Evolutionary conservation across 257 asterid genomes (phyloP).

Genomic region (Petrea volubilis): DNA sequence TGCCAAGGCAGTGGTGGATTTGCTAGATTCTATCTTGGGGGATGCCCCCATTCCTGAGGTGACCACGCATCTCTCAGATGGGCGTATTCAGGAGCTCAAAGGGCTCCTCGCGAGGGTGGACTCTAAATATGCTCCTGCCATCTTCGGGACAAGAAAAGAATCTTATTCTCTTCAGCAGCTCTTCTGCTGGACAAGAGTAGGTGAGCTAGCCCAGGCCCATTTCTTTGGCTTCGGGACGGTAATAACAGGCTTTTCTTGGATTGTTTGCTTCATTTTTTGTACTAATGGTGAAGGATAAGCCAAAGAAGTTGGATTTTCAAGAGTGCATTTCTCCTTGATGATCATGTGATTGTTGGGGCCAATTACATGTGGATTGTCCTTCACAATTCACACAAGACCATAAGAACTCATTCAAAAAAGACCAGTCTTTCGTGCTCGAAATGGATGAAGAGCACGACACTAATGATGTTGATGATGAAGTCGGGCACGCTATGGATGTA

Average conservation of each 20-base stretch:
- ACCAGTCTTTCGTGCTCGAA: conserved; percentile 44
- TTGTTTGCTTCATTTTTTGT: conserved; percentile 15
- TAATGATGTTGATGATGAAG: conserved; percentile 18
- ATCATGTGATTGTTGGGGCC: conserved; percentile 13
- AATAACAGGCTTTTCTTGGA: conserved; percentile 28
- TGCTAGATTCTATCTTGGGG: too few relatives aligned
- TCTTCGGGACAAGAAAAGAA: neutral
- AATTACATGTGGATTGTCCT: conserved; percentile 54
- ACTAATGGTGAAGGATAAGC: conserved; percentile 1
- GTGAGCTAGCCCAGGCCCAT: conserved; percentile 59
- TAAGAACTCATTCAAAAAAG: conserved; percentile 66
- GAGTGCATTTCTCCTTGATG: conserved; percentile 13
- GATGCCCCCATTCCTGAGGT: too few relatives aligned
- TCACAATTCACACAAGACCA: conserved; percentile 62
- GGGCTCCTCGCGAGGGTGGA: conserved; percentile 79
- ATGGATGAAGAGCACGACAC: conserved; percentile 35
- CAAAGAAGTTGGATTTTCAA: neutral
- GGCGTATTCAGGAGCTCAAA: conserved; percentile 31
- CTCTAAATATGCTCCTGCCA: conserved; percentile 33
- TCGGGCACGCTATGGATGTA: conserved; percentile 31
- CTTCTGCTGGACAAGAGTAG: conserved; percentile 58
- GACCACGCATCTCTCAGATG: too few relatives aligned
- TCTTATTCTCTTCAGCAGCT: conserved; percentile 55
- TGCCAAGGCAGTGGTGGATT: too few relatives aligned
- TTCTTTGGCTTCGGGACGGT: conserved; percentile 44